phyloP scores from a whole-genome alignment of 805 yeast genomes.

The Blastobotrys attinorum region DNA sequence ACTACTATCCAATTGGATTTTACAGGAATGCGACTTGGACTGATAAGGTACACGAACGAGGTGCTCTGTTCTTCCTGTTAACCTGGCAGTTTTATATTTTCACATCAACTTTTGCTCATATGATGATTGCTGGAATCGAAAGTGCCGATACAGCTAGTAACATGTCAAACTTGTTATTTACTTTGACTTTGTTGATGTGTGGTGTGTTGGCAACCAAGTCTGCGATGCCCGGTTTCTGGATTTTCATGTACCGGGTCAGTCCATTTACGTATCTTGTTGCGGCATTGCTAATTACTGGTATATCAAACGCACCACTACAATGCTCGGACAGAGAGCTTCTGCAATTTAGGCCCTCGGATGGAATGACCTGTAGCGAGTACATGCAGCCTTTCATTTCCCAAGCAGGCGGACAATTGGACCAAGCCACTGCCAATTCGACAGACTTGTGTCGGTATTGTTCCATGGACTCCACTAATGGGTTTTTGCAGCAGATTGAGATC shows the following conservation, averaged over 20 bases:
- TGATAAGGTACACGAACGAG: slow-evolving; percentile 36
- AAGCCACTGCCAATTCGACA: slow-evolving; percentile 39
- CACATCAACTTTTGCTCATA: slow-evolving; percentile 30
- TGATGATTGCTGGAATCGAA: slow-evolving; percentile 48
- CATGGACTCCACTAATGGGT: slow-evolving; percentile 48
- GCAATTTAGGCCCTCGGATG: slow-evolving; percentile 43
- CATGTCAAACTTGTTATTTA: slow-evolving; percentile 47
- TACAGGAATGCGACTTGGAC: slow-evolving; percentile 50
- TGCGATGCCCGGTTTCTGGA: slow-evolving; percentile 64
- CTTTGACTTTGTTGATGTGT: slow-evolving; percentile 62
- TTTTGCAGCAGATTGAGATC: slow-evolving; percentile 35
- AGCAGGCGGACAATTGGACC: slow-evolving; percentile 45
- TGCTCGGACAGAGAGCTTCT: slow-evolving; percentile 46
- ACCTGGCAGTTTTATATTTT: slow-evolving; percentile 39
- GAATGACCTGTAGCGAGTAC: slow-evolving; percentile 50
- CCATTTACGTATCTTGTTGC: slow-evolving; percentile 63
- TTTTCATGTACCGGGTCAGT: slow-evolving; percentile 65
- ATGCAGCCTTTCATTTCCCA: slow-evolving; percentile 33
- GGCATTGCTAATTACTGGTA: slow-evolving; percentile 46
- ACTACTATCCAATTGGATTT: slow-evolving; percentile 67
- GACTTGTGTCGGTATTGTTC: slow-evolving; percentile 54
- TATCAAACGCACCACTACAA: slow-evolving; percentile 32
- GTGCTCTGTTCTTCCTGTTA: slow-evolving; percentile 31
- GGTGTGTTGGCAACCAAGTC: slow-evolving; percentile 61
- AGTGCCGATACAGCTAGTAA: slow-evolving; percentile 58